Conservation (phyloP, 495 filamentous ascomycete species). For the Talaromyces proteolyticus region DNA sequence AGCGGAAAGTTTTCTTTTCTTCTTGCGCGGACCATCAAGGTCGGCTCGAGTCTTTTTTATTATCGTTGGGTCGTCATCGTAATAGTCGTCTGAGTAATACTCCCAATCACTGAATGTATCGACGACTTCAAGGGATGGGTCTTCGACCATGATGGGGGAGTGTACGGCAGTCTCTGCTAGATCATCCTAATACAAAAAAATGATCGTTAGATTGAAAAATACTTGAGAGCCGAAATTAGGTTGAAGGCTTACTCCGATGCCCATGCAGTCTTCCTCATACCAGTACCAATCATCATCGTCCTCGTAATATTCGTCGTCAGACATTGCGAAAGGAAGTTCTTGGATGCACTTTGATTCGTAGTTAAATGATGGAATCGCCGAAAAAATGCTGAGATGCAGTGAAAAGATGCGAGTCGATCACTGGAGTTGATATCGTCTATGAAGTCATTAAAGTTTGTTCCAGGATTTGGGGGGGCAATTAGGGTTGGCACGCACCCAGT, state of each 20-base stretch:
- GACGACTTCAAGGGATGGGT: conserved; percentile 33
- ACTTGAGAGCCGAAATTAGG: background rate
- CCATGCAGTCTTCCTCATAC: conserved; percentile 35
- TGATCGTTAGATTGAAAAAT: conserved; percentile 3
- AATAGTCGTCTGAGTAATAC: conserved; percentile 45
- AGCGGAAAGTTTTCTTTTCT: conserved; percentile 5
- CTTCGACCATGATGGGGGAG: conserved; percentile 33
- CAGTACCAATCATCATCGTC: conserved; percentile 34
- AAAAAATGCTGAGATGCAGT: too few relatives aligned
- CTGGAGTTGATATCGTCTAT: too few relatives aligned
- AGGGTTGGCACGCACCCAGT: too few relatives aligned
- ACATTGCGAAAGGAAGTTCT: conserved; percentile 25
- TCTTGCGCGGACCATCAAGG: conserved; percentile 8
- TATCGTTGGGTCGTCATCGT: conserved; percentile 38
- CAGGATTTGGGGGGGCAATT: too few relatives aligned
- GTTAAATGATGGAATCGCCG: too few relatives aligned
- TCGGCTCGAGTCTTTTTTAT: conserved; percentile 12
- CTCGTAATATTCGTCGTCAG: conserved; percentile 45
- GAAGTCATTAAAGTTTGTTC: too few relatives aligned
- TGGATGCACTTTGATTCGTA: too few relatives aligned
- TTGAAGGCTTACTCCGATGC: conserved; percentile 29
- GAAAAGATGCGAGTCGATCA: too few relatives aligned
- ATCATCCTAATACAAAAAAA: conserved; percentile 33
- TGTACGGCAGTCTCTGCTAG: conserved; percentile 37
- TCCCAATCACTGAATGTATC: conserved; percentile 46